Percentiles rank a stretch among this genome's conserved stretches.
These are phyloP conservation scores for Phytophthora constricta DNA, from an alignment of 352 stramenopile genomes.

Conservation along the genomic window DNA sequence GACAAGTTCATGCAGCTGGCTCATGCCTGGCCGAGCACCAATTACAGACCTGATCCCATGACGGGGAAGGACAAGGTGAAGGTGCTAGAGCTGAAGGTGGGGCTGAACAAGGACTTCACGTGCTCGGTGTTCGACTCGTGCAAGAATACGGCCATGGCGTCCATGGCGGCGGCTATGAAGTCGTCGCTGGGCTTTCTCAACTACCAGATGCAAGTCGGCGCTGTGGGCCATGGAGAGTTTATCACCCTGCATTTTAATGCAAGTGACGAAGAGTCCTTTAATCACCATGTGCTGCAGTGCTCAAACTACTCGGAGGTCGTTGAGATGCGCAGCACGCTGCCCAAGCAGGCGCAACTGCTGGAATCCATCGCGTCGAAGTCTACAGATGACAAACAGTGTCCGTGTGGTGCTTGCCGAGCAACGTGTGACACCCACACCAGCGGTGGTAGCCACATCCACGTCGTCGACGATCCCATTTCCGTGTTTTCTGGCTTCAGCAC, in stretches of 20 bases:
- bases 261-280: slow-evolving; percentile 49
- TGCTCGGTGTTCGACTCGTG: slow-evolving; percentile 87
- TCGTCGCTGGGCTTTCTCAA: slow-evolving; percentile 89
- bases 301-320: slow-evolving; percentile 79
- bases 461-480: slow-evolving; percentile 75
- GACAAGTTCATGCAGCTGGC: slow-evolving; percentile 78
- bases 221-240: slow-evolving; percentile 88
- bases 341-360: slow-evolving; percentile 69
- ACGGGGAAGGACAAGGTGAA: slow-evolving; percentile 77
- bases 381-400: slow-evolving; percentile 68
- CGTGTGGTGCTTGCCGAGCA: slow-evolving; percentile 69
- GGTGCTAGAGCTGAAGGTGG: slow-evolving; percentile 81
- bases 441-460: slow-evolving; percentile 48
- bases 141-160: slow-evolving; percentile 86
- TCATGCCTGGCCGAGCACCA: slow-evolving; percentile 68
- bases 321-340: slow-evolving; percentile 42
- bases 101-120: slow-evolving; percentile 72
- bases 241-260: slow-evolving; percentile 79
- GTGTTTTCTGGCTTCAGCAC: slow-evolving; percentile 68
- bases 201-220: slow-evolving; percentile 90
- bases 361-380: slow-evolving; percentile 64
- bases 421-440: slow-evolving; percentile 65
- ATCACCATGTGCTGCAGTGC: slow-evolving; percentile 70
- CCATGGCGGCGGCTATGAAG: slow-evolving; percentile 75
- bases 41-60: slow-evolving; percentile 78